These are phyloP conservation scores for Triticum turgidum DNA, from an alignment of 176 grass and related monocot genomes.

Conservation along the genomic window DNA sequence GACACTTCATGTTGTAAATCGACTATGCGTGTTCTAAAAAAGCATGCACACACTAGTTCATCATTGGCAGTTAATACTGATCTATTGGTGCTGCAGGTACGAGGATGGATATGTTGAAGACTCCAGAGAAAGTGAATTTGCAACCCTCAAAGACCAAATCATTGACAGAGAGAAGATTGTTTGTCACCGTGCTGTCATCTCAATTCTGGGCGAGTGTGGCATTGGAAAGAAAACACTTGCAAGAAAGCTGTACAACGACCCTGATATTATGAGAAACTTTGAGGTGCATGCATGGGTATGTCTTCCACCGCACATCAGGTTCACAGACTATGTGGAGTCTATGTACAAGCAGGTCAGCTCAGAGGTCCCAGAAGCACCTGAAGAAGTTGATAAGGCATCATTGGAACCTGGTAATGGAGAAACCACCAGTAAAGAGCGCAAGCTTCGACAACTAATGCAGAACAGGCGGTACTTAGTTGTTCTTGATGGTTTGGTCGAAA, in stretches of 20 bases:
- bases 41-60: background rate
- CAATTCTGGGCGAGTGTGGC: conserved; percentile 34
- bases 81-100: conserved; percentile 20
- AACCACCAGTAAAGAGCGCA: conserved; percentile 10
- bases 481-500: conserved; percentile 43
- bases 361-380: conserved; percentile 34
- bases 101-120: conserved; percentile 33
- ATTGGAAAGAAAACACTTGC: conserved; percentile 51
- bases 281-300: conserved; percentile 47
- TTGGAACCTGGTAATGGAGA: background rate
- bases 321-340: conserved; percentile 40
- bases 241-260: conserved; percentile 35
- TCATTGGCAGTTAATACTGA: background rate
- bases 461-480: conserved; percentile 38
- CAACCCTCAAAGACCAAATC: conserved; percentile 33
- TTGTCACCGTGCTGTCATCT: conserved; percentile 31
- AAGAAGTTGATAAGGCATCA: background rate
- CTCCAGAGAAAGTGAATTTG: conserved; percentile 42
- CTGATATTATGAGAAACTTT: conserved; percentile 38
- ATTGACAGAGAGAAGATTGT: conserved; percentile 24
- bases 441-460: conserved; percentile 16
- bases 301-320: conserved; percentile 41
- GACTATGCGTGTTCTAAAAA: background rate
- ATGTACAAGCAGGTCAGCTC: conserved; percentile 33
- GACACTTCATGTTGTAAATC: background rate